A percentile compares a stretch with the other conserved stretches of the same genome.
Conservation (phyloP, 305 asterid species). For the Solanum hybrid region DNA sequence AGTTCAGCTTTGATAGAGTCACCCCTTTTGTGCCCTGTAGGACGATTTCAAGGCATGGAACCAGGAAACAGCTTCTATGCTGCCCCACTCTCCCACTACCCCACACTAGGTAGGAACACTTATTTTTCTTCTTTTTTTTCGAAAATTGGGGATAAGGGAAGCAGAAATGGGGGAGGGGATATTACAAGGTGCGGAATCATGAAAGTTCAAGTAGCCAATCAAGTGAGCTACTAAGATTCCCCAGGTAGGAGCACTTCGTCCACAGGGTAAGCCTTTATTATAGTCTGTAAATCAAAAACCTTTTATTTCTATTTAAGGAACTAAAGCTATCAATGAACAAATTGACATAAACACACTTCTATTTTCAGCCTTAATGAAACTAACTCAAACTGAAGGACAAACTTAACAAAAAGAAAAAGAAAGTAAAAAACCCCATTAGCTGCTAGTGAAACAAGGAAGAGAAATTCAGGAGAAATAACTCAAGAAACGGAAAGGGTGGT, state of each 20-base stretch:
- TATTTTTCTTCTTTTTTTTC: not conserved
- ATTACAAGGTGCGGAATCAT: not conserved
- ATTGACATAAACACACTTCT: slow-evolving; percentile 1
- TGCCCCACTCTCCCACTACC: not conserved
- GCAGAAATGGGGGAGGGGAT: not conserved
- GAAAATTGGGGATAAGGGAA: not conserved
- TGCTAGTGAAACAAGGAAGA: not conserved
- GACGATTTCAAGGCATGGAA: not conserved
- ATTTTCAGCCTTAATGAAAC: not conserved
- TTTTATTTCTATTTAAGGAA: not conserved
- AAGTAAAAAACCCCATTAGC: not conserved
- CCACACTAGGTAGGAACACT: not conserved
- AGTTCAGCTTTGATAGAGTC: not conserved
- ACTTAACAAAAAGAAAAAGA: not conserved
- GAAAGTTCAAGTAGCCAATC: not conserved
- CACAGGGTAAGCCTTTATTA: not conserved
- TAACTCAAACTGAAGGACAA: not conserved
- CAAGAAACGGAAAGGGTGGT: not conserved
- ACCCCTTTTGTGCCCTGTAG: not conserved
- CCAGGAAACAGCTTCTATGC: not conserved
- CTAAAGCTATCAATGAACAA: not conserved
- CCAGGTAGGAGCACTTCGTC: not conserved
- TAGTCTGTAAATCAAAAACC: not conserved
- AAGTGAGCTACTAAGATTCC: not conserved
- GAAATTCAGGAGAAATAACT: not conserved